Evolutionary conservation across 2,329 filamentous ascomycete species (phyloP), one percentile per base, ranked within the genome.

Genomic region (Ophiobolus disseminans): DNA sequence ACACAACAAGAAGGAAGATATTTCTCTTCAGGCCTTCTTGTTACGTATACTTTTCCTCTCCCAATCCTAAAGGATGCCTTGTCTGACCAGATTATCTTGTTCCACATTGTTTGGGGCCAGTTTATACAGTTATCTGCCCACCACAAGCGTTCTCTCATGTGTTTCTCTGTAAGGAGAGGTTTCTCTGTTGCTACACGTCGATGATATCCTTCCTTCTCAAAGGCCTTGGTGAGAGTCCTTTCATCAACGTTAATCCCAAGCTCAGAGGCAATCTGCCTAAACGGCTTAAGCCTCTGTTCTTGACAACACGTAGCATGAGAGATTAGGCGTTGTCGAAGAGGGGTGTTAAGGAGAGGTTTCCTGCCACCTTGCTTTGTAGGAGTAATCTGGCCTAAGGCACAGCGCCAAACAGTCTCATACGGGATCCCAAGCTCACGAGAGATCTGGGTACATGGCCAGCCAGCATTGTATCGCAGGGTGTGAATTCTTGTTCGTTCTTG

Each of bases 101-200:
- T 17, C 34, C 14, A 36, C 16, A 36, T 22, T 4, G 14, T 17
- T 5, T 31, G 5, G 13, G 10, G 13, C 28, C 11, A 31, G 11
- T 31, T 13, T 13, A 5, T 5, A 13, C 16, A 14, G 5, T 5
- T 13, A 5, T 31, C 4, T 7, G 34, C 20, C 5, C 5, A 36
- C 3, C 3, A 5, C 6, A 36, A 13, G 3, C 14, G 5, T 19
- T 11, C n/a, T 8, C 25, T 8, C n/a, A 23, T 40, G n/a, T 40
- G 19, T 4, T 6, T 14, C 8, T 22, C 6, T 5, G 37, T 40
- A 23, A 40, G 22, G 6, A 40, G 22, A 5, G 37, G 37, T 20
- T 40, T 40, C 19, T 40, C 37, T 13, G 37, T 40, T 4, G 37
- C 37, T 8, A 40, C 37, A 6, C 20, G 37, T 13, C 20, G 37